Evolutionary conservation across 768 basidiomycete species (phyloP).

Genomic region (Scleroderma bovista): DNA sequence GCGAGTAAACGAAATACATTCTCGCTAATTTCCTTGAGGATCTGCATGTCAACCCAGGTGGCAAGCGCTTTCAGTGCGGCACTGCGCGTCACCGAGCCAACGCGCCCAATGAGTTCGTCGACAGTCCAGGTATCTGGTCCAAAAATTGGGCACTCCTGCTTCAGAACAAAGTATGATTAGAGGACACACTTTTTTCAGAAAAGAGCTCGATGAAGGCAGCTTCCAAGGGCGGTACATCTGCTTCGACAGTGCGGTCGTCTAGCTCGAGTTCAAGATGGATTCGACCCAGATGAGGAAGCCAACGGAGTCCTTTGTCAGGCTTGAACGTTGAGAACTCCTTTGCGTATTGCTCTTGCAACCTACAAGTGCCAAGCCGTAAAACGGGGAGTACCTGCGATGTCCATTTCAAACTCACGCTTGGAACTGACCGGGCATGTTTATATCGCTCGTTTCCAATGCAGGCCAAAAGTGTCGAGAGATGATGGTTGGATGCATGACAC

Average conservation of each 20-base stretch:
- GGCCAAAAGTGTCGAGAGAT: constrained; percentile 98
- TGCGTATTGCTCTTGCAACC: constrained; percentile 72
- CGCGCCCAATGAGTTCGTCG: constrained; percentile 56
- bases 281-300: constrained; percentile 86
- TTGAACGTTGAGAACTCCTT: constrained; percentile 78
- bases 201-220: constrained; percentile 90
- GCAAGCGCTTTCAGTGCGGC: constrained; percentile 67
- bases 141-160: not conserved
- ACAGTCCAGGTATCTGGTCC: constrained; percentile 70
- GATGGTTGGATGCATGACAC: constrained; percentile 79
- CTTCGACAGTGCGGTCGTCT: constrained; percentile 69
- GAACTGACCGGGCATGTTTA: constrained; percentile 84
- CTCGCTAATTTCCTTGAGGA: constrained; percentile 64
- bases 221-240: constrained; percentile 81
- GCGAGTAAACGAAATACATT: constrained; percentile 64
- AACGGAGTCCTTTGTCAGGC: constrained; percentile 86
- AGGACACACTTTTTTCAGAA: constrained; percentile 51
- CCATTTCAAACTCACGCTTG: constrained; percentile 46
- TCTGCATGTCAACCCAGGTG: constrained; percentile 81
- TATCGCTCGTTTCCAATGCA: constrained; percentile 60
- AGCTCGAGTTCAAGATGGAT: constrained; percentile 77
- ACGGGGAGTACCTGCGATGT: not conserved
- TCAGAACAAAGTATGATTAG: not conserved
- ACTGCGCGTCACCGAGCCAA: constrained; percentile 61
- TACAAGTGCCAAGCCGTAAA: constrained; percentile 23